These are phyloP conservation scores for Rhizophlyctis rosea DNA, from an alignment of 192 early-diverging fungal species.

Conservation along the genomic window DNA sequence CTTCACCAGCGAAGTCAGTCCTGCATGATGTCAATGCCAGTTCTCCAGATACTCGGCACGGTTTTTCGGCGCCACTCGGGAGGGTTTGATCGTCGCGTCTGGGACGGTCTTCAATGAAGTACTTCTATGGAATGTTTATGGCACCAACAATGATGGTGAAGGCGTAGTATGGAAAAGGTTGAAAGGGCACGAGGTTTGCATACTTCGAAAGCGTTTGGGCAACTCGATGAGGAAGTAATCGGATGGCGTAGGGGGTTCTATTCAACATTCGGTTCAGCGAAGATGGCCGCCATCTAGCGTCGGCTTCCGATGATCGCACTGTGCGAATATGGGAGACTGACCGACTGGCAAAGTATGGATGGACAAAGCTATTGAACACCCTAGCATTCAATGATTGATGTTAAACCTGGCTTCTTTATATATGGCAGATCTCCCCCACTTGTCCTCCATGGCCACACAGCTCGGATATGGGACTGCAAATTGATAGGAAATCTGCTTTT, in stretches of 20 bases:
- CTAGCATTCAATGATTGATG: neutral
- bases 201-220: too few relatives aligned
- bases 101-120: slow-evolving; percentile 87
- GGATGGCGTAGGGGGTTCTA: slow-evolving; percentile 64
- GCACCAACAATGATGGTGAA: slow-evolving; percentile 33
- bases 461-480: slow-evolving; percentile 77
- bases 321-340: slow-evolving; percentile 68
- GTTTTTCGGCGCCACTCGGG: slow-evolving; percentile 56
- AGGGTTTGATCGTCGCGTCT: slow-evolving; percentile 54
- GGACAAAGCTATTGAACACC: neutral
- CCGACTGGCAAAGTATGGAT: slow-evolving; percentile 26
- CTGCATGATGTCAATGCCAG: neutral
- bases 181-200: slow-evolving; percentile 45
- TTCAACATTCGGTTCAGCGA: slow-evolving; percentile 70
- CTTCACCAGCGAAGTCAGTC: neutral
- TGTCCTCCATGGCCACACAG: slow-evolving; percentile 69
- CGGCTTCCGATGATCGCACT: slow-evolving; percentile 82
- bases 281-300: slow-evolving; percentile 55
- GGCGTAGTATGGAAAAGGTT: slow-evolving; percentile 45
- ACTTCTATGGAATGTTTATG: slow-evolving; percentile 61
- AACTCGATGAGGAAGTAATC: too few relatives aligned
- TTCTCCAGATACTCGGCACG: slow-evolving; percentile 60
- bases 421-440: slow-evolving; percentile 9
- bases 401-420: neutral
- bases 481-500: slow-evolving; percentile 54